Conservation (phyloP, 2,329 filamentous ascomycete genomes). For the Tolypocladium tundrense region DNA sequence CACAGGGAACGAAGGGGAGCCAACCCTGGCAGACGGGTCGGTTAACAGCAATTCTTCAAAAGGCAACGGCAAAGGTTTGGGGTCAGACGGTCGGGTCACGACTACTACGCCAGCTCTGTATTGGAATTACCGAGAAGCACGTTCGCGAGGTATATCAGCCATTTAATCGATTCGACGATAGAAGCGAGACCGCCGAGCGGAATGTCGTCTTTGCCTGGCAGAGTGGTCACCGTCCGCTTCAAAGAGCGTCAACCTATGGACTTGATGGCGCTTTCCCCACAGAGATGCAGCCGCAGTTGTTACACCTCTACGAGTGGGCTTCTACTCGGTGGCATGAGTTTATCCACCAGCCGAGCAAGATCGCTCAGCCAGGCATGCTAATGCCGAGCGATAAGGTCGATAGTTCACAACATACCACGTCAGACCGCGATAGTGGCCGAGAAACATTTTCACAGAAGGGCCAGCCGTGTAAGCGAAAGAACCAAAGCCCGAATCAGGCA, state of each 20-base stretch:
- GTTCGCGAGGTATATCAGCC: conserved; percentile 1
- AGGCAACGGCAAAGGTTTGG: no score
- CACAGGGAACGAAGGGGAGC: no score
- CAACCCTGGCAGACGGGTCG: no score
- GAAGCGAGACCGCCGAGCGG: background rate
- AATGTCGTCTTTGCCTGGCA: background rate
- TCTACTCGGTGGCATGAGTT: conserved; percentile 6
- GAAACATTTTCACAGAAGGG: no score
- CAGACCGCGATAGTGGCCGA: no score
- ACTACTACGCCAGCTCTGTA: conserved; percentile 3
- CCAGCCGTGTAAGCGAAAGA: no score
- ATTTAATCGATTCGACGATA: conserved; percentile 5
- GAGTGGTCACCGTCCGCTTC: conserved; percentile 5
- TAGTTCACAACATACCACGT: no score
- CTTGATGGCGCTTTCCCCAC: conserved; percentile 8
- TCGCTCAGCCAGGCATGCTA: no score
- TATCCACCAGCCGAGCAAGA: background rate
- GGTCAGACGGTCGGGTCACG: background rate
- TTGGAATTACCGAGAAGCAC: conserved; percentile 7
- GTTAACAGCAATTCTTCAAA: no score
- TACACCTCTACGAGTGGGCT: conserved; percentile 3
- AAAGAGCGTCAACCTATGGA: conserved; percentile 7
- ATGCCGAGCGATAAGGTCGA: no score
- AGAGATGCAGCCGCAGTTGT: conserved; percentile 3
- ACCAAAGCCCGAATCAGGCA: no score